phyloP scores from a whole-genome alignment of 2,329 filamentous ascomycete species.

The Monosporascus sp. region DNA sequence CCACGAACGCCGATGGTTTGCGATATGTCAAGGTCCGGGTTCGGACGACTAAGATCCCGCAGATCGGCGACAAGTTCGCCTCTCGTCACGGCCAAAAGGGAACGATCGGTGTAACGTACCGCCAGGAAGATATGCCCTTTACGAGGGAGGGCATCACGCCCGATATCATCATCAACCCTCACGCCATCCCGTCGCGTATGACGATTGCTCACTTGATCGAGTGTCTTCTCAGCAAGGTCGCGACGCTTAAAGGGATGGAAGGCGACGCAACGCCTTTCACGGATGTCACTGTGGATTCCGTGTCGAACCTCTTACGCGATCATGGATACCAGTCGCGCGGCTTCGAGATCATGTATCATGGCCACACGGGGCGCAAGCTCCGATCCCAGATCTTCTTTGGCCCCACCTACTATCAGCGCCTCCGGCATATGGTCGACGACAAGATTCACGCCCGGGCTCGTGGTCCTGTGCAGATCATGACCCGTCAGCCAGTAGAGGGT shows the following conservation, averaged over 20 bases:
- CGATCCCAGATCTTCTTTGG: constrained; percentile 94
- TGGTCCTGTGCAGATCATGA: constrained; percentile 95
- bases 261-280: constrained; percentile 98
- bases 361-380: constrained; percentile 91
- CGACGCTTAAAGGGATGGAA: constrained; percentile 87
- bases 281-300: constrained; percentile 90
- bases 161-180: constrained; percentile 97
- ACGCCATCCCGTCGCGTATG: constrained; percentile 99
- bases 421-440: constrained; percentile 99
- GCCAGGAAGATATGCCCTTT: constrained; percentile 98
- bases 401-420: constrained; percentile 96
- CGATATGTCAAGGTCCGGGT: constrained; percentile 97
- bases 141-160: constrained; percentile 85
- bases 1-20: constrained; percentile 89
- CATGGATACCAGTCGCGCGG: constrained; percentile 95
- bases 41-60: constrained; percentile 93
- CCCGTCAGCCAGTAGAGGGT: constrained; percentile 94
- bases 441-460: constrained; percentile 99
- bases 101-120: constrained; percentile 97
- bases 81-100: constrained; percentile 99
- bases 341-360: constrained; percentile 98
- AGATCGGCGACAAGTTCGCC: constrained; percentile 98
- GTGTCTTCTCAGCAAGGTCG: constrained; percentile 94
- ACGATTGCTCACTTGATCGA: constrained; percentile 99
- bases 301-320: constrained; percentile 78